These are phyloP conservation scores for Luffa aegyptiaca DNA, from an alignment of 306 rosid species.

Conservation along the genomic window DNA sequence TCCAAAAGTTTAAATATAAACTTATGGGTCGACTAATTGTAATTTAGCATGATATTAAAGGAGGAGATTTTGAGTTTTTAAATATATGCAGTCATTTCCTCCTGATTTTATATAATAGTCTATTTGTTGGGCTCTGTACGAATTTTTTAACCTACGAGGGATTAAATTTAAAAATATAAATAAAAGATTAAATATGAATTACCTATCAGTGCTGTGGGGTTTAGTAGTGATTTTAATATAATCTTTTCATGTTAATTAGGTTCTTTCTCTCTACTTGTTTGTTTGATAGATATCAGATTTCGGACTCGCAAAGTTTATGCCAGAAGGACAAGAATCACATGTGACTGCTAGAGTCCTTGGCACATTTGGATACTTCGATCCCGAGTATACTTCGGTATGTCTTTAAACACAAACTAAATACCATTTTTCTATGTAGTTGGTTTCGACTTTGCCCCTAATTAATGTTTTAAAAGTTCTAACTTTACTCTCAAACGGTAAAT, in stretches of 20 bases:
- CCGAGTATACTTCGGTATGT: conserved; percentile 87
- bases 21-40: too few relatives aligned
- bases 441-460: neutral
- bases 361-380: conserved; percentile 92
- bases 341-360: conserved; percentile 87
- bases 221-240: too few relatives aligned
- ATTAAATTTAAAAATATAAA: too few relatives aligned
- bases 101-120: too few relatives aligned
- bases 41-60: too few relatives aligned
- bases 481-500: too few relatives aligned
- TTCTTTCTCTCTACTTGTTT: neutral
- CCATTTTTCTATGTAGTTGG: neutral
- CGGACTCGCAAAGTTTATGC: conserved; percentile 95
- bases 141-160: neutral
- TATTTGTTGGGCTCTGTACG: neutral
- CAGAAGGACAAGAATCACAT: conserved; percentile 72
- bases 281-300: conserved; percentile 71
- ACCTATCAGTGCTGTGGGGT: too few relatives aligned
- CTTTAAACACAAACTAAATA: neutral
- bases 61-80: neutral
- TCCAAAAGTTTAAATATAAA: too few relatives aligned
- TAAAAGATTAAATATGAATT: too few relatives aligned
- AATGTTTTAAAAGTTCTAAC: neutral
- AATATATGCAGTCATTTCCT: too few relatives aligned
- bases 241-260: neutral